These are phyloP conservation scores for Cyclotella distinguenda DNA, from an alignment of 108 stramenopile species.

Conservation along the genomic window DNA sequence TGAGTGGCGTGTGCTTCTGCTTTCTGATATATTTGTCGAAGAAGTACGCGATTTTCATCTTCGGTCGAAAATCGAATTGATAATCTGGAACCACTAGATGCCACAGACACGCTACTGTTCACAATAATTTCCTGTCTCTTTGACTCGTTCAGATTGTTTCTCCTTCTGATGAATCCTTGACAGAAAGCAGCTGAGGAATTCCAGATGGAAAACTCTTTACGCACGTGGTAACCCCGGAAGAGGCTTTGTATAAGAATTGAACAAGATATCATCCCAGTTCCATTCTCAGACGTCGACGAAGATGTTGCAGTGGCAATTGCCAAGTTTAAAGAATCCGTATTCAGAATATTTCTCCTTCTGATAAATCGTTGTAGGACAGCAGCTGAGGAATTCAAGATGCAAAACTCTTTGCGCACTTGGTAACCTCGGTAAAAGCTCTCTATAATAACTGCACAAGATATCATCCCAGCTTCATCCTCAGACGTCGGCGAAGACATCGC, in stretches of 20 bases:
- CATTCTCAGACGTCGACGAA: not conserved
- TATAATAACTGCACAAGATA: no score
- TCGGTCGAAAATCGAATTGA: slow-evolving; percentile 23
- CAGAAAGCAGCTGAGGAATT: slow-evolving; percentile 2
- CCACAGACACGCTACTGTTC: not conserved
- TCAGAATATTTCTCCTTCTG: no score
- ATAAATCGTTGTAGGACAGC: no score
- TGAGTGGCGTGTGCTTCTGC: slow-evolving; percentile 12
- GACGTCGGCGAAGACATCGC: no score
- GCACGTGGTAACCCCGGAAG: not conserved
- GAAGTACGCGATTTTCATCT: slow-evolving; percentile 22
- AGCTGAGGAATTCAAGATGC: no score
- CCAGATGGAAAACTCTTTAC: slow-evolving; percentile 6
- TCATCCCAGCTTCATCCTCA: no score
- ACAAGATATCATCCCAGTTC: not conserved
- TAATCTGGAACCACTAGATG: not conserved
- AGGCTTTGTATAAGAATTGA: slow-evolving; percentile 3
- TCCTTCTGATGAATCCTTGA: not conserved
- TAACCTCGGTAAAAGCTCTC: no score
- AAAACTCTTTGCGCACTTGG: no score
- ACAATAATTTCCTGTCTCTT: not conserved
- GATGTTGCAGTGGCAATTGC: no score
- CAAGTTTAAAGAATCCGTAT: no score
- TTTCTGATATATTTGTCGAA: slow-evolving; percentile 25
- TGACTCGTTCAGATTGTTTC: not conserved